Conservation (phyloP, 768 basidiomycete species). For the Russula emetica region DNA sequence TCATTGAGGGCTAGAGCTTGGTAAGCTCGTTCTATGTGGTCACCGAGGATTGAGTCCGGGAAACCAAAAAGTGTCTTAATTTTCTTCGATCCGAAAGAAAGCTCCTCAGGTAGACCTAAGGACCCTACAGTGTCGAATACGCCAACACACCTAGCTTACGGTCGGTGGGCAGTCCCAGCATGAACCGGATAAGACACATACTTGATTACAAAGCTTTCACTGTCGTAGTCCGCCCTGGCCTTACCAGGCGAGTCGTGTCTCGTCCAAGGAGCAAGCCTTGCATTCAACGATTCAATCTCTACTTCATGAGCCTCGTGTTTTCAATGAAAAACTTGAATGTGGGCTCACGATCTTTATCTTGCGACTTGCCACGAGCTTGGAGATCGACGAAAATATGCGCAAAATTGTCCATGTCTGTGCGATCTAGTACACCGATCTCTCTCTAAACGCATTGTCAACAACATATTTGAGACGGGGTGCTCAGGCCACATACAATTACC, state of each 20-base stretch:
- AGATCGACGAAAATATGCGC: conserved; percentile 57
- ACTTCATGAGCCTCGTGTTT: neutral
- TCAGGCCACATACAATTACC: conserved; percentile 49
- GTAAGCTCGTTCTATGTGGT: conserved; percentile 60
- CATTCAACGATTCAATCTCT: conserved; percentile 41
- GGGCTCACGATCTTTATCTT: conserved; percentile 42
- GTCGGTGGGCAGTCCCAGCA: conserved; percentile 5
- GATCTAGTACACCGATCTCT: conserved; percentile 65
- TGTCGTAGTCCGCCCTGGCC: conserved; percentile 44
- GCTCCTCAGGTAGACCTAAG: conserved; percentile 63
- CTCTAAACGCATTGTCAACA: conserved; percentile 43
- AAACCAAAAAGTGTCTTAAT: conserved; percentile 60
- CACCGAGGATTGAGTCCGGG: conserved; percentile 52
- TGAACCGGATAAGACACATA: conserved; percentile 32
- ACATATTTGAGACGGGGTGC: neutral
- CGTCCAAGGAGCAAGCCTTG: conserved; percentile 52
- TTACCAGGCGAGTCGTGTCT: conserved; percentile 50
- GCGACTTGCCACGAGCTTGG: conserved; percentile 55
- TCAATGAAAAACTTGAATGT: neutral
- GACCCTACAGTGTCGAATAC: conserved; percentile 80
- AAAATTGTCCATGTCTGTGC: conserved; percentile 69
- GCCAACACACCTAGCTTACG: conserved; percentile 51
- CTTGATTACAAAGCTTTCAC: conserved; percentile 58
- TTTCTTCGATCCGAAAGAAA: conserved; percentile 44
- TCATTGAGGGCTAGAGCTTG: conserved; percentile 71